Base-by-base conservation (phyloP, 1,284 basidiomycete genomes). In the Ganoderma sp. region DNA sequence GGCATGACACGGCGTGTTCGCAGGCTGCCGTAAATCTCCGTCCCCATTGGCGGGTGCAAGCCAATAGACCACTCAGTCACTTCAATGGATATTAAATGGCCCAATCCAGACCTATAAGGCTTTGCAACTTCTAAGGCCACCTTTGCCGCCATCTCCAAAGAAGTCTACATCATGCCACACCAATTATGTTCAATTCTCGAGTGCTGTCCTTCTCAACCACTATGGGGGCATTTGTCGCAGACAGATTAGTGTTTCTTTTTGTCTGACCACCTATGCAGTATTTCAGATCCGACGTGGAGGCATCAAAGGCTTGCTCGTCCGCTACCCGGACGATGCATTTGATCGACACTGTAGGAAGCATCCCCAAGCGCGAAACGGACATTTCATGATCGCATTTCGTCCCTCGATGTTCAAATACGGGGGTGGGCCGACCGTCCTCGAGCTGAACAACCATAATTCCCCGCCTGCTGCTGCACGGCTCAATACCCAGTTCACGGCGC, bases 281-380 rank as follows among this genome's bases (percentile, higher is more conserved):
- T 74, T 75, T 34, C 74, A 75, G 61, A 64, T 75, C 6, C 71
- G 72, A 43, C 72, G 72, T 9, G 72, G 73, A 19, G 74, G 74
- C 22, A 69, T 71, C 57, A 74, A 74, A 58, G 73, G 74, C 3
- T 58, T 75, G 14, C 69, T 75, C 12, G 72, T 73, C 3, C 68
- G 72, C 52, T 74, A 74, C 48, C 74, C 73, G 2, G 72, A 75
- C 22, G 56, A 63, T 2, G 66, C 61, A 14, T 75, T 75, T 34
- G 71, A 73, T 12, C 22, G 25, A 0, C 41, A 72, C 2, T 72
- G 72, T 37, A 25, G 62, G 4, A 17, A 3, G 1, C 17, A 42
- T 22, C 50, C 57, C 2, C 7, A 17, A 2, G 10, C 32, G 3
- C 48, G 56, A 19, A 22, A 17, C n/a, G 48, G 37, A 1, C 15